These are phyloP conservation scores for Fonsecaea nubica DNA, from an alignment of 2,329 filamentous ascomycete species.

Conservation along the genomic window DNA sequence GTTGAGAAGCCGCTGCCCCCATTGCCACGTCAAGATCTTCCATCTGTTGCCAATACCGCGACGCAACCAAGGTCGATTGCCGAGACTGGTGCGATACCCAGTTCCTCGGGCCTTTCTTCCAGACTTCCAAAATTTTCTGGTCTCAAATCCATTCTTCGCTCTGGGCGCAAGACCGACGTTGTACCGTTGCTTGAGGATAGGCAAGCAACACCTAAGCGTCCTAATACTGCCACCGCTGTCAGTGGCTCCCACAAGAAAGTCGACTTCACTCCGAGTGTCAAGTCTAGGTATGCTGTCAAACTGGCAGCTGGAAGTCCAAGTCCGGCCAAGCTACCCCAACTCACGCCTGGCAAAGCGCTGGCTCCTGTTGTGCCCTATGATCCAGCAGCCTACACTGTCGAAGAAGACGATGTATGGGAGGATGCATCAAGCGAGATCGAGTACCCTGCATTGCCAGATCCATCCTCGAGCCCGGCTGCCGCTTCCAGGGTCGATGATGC, in stretches of 20 bases:
- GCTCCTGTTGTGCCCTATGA: constrained; percentile 39
- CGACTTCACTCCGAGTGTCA: constrained; percentile 76
- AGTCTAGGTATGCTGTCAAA: constrained; percentile 52
- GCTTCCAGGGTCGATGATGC: constrained; percentile 23
- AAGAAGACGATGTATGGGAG: constrained; percentile 36
- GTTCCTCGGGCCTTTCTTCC: constrained; percentile 26
- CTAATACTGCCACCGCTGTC: constrained; percentile 46
- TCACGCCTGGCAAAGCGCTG: constrained; percentile 31
- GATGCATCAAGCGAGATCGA: constrained; percentile 42
- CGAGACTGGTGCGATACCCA: constrained; percentile 2
- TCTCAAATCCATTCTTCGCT: constrained; percentile 69
- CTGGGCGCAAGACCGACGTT: constrained; percentile 57
- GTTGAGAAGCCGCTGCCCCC: constrained; percentile 26
- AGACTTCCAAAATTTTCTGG: constrained; percentile 59
- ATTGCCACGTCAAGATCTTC: constrained; percentile 17
- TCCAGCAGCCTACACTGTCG: constrained; percentile 38
- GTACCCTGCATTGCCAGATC: constrained; percentile 47
- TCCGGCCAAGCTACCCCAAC: constrained; percentile 48
- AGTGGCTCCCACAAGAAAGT: constrained; percentile 73
- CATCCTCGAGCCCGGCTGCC: constrained; percentile 28
- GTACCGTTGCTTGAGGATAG: constrained; percentile 53
- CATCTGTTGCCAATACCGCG: background rate
- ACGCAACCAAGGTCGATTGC: constrained; percentile 7
- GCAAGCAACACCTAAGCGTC: constrained; percentile 40
- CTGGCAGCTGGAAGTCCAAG: constrained; percentile 48